Conservation (phyloP, 192 early-diverging fungal species). For the Entomortierella beljakovae region DNA sequence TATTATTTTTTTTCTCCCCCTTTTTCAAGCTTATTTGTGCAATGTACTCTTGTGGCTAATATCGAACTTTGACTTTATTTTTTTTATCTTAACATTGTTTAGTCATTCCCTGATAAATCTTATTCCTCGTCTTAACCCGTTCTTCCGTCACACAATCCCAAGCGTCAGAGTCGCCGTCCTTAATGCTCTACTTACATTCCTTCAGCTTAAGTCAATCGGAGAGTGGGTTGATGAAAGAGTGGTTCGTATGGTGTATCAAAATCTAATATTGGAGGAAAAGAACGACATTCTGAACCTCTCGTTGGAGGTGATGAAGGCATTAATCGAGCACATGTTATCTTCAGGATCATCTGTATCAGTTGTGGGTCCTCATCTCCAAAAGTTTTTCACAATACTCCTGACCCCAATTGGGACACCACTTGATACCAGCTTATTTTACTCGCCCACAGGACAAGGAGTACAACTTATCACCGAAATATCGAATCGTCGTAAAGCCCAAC, state of each 20-base stretch:
- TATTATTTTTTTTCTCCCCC: background rate
- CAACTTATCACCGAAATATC: conserved; percentile 11
- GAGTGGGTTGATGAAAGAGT: conserved; percentile 79
- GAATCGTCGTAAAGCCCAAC: conserved; percentile 43
- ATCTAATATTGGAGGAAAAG: conserved; percentile 90
- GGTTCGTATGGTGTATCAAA: conserved; percentile 88
- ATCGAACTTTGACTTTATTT: background rate
- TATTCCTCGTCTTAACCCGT: conserved; percentile 92
- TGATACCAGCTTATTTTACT: conserved; percentile 64
- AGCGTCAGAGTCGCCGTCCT: conserved; percentile 88
- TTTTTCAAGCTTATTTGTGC: background rate
- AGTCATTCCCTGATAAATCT: conserved; percentile 70
- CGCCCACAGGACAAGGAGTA: conserved; percentile 19
- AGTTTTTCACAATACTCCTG: conserved; percentile 79
- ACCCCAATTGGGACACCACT: conserved; percentile 91
- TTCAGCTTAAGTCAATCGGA: conserved; percentile 61
- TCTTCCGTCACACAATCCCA: conserved; percentile 92
- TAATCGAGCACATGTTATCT: conserved; percentile 27
- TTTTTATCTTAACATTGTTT: background rate
- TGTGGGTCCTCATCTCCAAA: conserved; percentile 47
- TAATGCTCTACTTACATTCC: conserved; percentile 81
- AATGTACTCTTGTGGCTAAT: background rate
- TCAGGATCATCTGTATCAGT: conserved; percentile 14
- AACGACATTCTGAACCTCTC: conserved; percentile 70
- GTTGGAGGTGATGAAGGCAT: conserved; percentile 71